Conservation (phyloP, 1,139 yeast species). For the Candida sanyaensis region DNA sequence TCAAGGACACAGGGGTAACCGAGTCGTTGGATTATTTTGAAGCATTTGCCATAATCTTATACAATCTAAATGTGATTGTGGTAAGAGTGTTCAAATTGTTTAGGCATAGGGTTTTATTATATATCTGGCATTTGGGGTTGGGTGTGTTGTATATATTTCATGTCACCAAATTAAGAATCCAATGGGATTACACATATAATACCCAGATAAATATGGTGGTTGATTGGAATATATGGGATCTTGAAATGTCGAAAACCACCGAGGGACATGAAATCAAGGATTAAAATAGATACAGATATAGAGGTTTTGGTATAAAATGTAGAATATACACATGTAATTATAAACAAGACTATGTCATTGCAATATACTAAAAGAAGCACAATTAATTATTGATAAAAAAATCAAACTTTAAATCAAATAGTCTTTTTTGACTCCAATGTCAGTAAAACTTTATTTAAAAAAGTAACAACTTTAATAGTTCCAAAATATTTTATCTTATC, state of each 20-base stretch:
- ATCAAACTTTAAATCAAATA: neutral
- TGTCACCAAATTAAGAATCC: conserved; percentile 24
- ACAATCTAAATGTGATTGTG: conserved; percentile 38
- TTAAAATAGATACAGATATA: neutral
- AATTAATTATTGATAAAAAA: too few relatives aligned
- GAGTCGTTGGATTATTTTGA: conserved; percentile 49
- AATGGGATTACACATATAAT: conserved; percentile 48
- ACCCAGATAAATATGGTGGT: conserved; percentile 33
- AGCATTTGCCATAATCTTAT: conserved; percentile 41
- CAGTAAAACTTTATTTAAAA: conserved; percentile 22
- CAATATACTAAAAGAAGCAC: too few relatives aligned
- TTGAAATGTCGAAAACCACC: conserved; percentile 33
- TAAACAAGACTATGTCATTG: too few relatives aligned
- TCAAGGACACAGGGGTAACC: conserved; percentile 38
- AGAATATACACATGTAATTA: too few relatives aligned
- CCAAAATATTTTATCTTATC: conserved; percentile 29
- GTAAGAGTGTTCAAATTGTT: conserved; percentile 35
- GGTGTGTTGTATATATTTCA: conserved; percentile 27
- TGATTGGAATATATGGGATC: conserved; percentile 54
- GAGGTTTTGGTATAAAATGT: too few relatives aligned
- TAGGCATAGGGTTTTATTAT: conserved; percentile 13
- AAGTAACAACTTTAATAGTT: conserved; percentile 25
- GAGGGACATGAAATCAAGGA: conserved; percentile 1
- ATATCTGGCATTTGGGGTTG: conserved; percentile 15
- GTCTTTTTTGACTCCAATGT: neutral